Percentiles rank a stretch among this genome's conserved stretches.
Conservation (phyloP, 2,329 filamentous ascomycete species). For the Cladophialophora yegresii region DNA sequence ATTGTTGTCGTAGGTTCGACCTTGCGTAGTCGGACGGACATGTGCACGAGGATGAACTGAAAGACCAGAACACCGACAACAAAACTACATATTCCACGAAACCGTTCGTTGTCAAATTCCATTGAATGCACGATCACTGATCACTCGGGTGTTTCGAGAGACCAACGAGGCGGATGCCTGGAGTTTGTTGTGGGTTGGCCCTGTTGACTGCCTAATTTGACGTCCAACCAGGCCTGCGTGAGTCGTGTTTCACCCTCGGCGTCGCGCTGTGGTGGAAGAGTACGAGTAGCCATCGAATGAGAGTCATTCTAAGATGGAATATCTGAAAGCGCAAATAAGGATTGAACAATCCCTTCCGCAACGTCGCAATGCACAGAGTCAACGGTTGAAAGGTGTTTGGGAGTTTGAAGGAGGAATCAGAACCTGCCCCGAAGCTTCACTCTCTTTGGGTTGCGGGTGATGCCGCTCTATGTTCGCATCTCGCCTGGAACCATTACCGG, state of each 20-base stretch:
- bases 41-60: neutral
- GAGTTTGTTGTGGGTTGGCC: neutral
- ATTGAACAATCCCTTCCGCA: neutral
- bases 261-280: neutral
- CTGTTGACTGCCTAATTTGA: slow-evolving; percentile 17
- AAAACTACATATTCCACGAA: slow-evolving; percentile 10
- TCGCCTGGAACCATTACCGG: neutral
- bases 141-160: neutral
- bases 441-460: neutral
- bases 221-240: neutral
- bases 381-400: neutral
- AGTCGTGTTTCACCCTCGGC: neutral
- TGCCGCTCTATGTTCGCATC: neutral
- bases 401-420: neutral
- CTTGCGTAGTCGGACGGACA: neutral
- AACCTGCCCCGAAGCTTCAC: neutral
- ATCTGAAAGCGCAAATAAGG: neutral
- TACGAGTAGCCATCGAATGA: neutral
- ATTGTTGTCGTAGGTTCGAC: neutral
- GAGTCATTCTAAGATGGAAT: neutral
- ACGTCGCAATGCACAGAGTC: neutral
- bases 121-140: neutral
- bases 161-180: neutral
- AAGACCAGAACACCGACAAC: neutral
- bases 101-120: neutral